These are phyloP conservation scores for Wickerhamiella hasegawae DNA, from an alignment of 805 yeast species.

Conservation along the genomic window DNA sequence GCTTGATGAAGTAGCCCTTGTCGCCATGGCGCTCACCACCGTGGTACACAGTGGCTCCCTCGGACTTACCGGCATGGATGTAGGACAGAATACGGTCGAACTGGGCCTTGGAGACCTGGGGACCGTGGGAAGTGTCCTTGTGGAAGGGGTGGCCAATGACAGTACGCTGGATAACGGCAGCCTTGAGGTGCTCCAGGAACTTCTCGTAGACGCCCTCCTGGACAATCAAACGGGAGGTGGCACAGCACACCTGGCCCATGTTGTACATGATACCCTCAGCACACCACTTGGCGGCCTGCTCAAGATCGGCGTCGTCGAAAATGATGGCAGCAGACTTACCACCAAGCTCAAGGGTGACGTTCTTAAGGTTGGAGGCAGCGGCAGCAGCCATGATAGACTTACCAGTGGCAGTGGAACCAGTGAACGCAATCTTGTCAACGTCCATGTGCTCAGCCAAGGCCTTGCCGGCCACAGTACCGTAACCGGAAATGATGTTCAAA, in stretches of 20 bases:
- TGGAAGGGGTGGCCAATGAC: slow-evolving; percentile 66
- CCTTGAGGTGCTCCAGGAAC: slow-evolving; percentile 36
- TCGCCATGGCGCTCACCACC: slow-evolving; percentile 51
- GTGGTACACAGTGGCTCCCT: slow-evolving; percentile 66
- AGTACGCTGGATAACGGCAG: slow-evolving; percentile 1
- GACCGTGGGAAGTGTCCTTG: slow-evolving; percentile 64
- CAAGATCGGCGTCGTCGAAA: slow-evolving; percentile 71
- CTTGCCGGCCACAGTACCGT: slow-evolving; percentile 54
- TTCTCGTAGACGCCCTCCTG: slow-evolving; percentile 72
- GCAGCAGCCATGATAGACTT: slow-evolving; percentile 62
- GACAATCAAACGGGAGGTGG: slow-evolving; percentile 80
- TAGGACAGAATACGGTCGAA: slow-evolving; percentile 57
- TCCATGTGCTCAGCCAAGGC: slow-evolving; percentile 40
- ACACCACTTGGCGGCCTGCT: slow-evolving; percentile 56
- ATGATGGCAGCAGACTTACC: slow-evolving; percentile 90
- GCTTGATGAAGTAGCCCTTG: slow-evolving; percentile 53
- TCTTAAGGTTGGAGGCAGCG: slow-evolving; percentile 49
- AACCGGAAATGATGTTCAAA: slow-evolving; percentile 54
- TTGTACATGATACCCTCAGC: slow-evolving; percentile 74
- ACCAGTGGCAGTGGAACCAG: slow-evolving; percentile 89
- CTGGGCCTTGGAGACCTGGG: slow-evolving; percentile 72
- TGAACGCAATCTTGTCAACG: slow-evolving; percentile 78
- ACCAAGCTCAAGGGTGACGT: slow-evolving; percentile 85
- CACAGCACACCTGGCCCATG: slow-evolving; percentile 92
- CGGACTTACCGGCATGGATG: slow-evolving; percentile 58